phyloP scores from a whole-genome alignment of 2,329 filamentous ascomycete species.

The Colletotrichum ledebouriae region DNA sequence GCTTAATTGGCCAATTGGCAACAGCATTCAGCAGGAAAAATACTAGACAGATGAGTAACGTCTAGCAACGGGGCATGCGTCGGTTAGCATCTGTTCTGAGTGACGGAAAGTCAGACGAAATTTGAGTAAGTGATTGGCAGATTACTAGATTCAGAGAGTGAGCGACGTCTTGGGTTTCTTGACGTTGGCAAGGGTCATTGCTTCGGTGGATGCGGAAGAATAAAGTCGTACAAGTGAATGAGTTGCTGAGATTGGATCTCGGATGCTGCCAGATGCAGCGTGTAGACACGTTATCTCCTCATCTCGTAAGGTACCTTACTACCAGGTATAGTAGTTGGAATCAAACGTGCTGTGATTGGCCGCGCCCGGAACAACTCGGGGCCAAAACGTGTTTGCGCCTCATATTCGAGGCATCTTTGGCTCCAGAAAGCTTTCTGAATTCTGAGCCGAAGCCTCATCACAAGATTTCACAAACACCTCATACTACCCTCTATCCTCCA shows the following conservation, averaged over 20 bases:
- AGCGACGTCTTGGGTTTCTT: neutral
- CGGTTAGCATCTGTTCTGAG: too few relatives aligned
- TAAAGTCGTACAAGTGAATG: neutral
- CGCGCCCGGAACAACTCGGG: slow-evolving; percentile 55
- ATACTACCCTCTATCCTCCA: slow-evolving; percentile 63
- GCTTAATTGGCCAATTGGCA: slow-evolving; percentile 43
- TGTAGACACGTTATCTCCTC: slow-evolving; percentile 8
- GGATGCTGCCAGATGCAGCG: slow-evolving; percentile 19
- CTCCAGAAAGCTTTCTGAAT: slow-evolving; percentile 59
- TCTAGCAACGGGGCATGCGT: slow-evolving; percentile 2
- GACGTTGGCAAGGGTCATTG: neutral
- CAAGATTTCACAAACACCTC: slow-evolving; percentile 70
- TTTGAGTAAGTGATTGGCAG: neutral
- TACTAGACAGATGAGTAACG: slow-evolving; percentile 10
- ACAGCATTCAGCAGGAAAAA: slow-evolving; percentile 1
- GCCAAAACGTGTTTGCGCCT: slow-evolving; percentile 54
- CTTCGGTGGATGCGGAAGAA: neutral
- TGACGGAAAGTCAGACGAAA: neutral
- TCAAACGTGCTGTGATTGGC: slow-evolving; percentile 52
- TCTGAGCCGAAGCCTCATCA: slow-evolving; percentile 54
- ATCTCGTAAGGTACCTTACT: neutral
- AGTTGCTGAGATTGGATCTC: slow-evolving; percentile 21
- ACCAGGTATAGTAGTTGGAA: slow-evolving; percentile 14
- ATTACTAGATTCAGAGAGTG: too few relatives aligned
- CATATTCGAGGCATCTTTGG: slow-evolving; percentile 57